Evolutionary conservation across 2,329 filamentous ascomycete genomes (phyloP), one percentile per base, ranked within the genome.

Genomic region (Erysiphe pulchra): DNA sequence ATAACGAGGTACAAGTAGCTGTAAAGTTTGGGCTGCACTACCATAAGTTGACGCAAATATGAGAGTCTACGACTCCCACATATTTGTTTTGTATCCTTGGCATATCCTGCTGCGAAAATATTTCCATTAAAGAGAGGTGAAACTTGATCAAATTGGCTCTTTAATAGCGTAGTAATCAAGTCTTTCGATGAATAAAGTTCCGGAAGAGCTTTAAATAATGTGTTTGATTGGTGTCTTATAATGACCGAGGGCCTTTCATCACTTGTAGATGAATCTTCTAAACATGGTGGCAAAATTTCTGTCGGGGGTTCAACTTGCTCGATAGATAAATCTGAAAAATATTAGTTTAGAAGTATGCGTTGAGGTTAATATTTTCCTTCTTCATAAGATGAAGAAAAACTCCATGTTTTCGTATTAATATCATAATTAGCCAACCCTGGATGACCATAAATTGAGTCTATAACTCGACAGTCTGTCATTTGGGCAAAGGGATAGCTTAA

Each of bases 401-500:
- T 47, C 58, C 58, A 60, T 48, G 50, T 41, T 13, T 50, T 50
- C 45, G 57, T 54, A 12, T 54, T 51, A 45, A 53, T 49, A 47
- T 59, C 52, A 51, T 73, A 75, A 7, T 59, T 58, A 38, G 66
- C 55, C 47, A 62, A 60, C 48, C 70, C 71, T 47, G 68, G 62
- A 53, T 71, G 67, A 57, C 71, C 71, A 52, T 66, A 67, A 46
- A 65, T 61, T 45, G 72, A 62, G 60, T 68, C 62, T 52, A 60
- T 62, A 34, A 61, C 56, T 37, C 61, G 57, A 46, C 59, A 60
- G 47, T 70, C 63, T 69, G 64, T 62, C 68, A 70, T 71, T 60
- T 53, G 65, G 65, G 54, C 61, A 59, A 52, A 46, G 48, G 50
- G 39, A 48, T 44, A 24, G 47, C 51, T 40, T 50, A 46, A 44